Percentiles rank a stretch among this genome's conserved stretches.
Evolutionary conservation across 2,329 filamentous ascomycete genomes (phyloP).

Genomic region (Aspergillus vadensis): DNA sequence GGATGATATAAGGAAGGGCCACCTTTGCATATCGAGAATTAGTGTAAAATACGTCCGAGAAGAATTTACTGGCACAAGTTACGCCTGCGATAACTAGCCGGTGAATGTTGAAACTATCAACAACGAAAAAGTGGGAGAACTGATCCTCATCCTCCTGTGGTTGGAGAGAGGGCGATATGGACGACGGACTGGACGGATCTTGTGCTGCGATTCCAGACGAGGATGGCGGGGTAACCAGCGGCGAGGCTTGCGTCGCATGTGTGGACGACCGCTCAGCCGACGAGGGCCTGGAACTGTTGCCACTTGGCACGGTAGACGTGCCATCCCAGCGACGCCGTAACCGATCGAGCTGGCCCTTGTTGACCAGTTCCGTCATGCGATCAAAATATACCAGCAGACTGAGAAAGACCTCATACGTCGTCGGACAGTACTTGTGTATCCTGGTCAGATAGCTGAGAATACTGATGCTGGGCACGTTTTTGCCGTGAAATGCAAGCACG

Average conservation of each 20-base stretch:
- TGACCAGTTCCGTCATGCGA: slow-evolving; percentile 96
- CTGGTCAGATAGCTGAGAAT: slow-evolving; percentile 93
- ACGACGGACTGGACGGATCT: slow-evolving; percentile 35
- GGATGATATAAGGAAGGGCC: too few relatives aligned
- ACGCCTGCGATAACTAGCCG: slow-evolving; percentile 94
- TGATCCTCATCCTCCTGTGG: slow-evolving; percentile 52
- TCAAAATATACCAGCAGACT: slow-evolving; percentile 97
- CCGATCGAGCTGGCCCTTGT: slow-evolving; percentile 72
- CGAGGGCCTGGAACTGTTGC: slow-evolving; percentile 19
- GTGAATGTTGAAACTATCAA: slow-evolving; percentile 99
- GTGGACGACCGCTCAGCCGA: slow-evolving; percentile 25
- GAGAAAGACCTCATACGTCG: slow-evolving; percentile 96
- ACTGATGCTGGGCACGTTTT: slow-evolving; percentile 95
- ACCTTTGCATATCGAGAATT: slow-evolving; percentile 98
- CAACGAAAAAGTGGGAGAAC: slow-evolving; percentile 79
- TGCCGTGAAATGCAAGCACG: slow-evolving; percentile 94
- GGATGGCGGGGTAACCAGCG: slow-evolving; percentile 42
- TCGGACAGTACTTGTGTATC: slow-evolving; percentile 98
- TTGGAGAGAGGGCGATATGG: slow-evolving; percentile 37
- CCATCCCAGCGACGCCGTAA: slow-evolving; percentile 39
- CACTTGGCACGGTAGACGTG: slow-evolving; percentile 14
- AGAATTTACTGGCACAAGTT: slow-evolving; percentile 98
- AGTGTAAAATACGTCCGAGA: slow-evolving; percentile 97
- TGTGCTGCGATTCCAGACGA: slow-evolving; percentile 39
- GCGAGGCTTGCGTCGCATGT: slow-evolving; percentile 25